Percentiles rank a stretch among this genome's conserved stretches.
Evolutionary conservation across 768 basidiomycete species (phyloP).

Genomic region (Macrocybe gigantea): DNA sequence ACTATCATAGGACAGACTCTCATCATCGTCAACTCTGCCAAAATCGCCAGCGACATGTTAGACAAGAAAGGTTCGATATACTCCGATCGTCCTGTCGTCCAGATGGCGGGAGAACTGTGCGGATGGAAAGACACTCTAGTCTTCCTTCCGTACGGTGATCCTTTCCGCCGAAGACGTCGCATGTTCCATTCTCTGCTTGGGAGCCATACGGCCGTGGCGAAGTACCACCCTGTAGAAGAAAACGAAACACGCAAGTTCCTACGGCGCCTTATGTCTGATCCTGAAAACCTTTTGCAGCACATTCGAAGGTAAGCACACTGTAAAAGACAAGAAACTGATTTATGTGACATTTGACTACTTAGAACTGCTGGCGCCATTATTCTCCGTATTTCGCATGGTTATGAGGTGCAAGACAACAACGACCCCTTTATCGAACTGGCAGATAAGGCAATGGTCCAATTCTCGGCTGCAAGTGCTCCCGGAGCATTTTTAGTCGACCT

Average conservation of each 20-base stretch:
- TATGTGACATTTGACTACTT: not conserved
- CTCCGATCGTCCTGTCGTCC: constrained; percentile 20
- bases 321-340: too few relatives aligned
- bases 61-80: constrained; percentile 23
- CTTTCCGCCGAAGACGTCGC: constrained; percentile 34
- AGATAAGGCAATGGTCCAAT: constrained; percentile 31
- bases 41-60: constrained; percentile 23
- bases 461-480: constrained; percentile 32
- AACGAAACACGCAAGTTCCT: constrained; percentile 30
- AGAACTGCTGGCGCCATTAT: constrained; percentile 41
- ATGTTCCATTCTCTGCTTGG: constrained; percentile 37
- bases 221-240: constrained; percentile 33
- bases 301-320: constrained; percentile 27
- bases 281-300: constrained; percentile 25
- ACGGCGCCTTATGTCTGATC: constrained; percentile 27
- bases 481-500: constrained; percentile 45
- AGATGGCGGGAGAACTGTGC: constrained; percentile 10
- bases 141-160: not conserved
- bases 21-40: constrained; percentile 22
- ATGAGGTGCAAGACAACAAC: constrained; percentile 28
- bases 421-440: constrained; percentile 35
- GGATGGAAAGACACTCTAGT: constrained; percentile 1
- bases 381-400: constrained; percentile 38
- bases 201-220: constrained; percentile 26
- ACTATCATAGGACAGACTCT: constrained; percentile 14